Evolutionary conservation across 2,329 filamentous ascomycete species (phyloP).

Genomic region (Alternaria dauci): DNA sequence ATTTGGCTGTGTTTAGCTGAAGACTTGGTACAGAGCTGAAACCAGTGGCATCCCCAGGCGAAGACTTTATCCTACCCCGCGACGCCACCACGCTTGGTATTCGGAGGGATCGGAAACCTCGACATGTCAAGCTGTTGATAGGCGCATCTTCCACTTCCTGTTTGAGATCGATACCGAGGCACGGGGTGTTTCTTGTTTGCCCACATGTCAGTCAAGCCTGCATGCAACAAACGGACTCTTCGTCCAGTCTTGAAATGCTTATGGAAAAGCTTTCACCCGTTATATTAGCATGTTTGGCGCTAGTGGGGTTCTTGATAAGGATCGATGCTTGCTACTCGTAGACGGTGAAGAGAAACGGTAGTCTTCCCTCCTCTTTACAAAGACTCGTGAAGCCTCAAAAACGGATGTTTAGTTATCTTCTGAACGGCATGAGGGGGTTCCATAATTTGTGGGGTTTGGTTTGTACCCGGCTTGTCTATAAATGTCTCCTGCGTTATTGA

Average conservation of each 20-base stretch:
- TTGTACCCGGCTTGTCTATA: neutral
- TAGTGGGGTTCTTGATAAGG: neutral
- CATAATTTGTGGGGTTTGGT: too few species aligned
- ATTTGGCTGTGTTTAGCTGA: conserved; percentile 7
- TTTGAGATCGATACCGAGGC: neutral
- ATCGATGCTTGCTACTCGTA: neutral
- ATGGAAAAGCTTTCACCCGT: neutral
- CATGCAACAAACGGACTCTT: neutral
- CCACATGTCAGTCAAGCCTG: neutral
- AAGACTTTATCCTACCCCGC: conserved; percentile 8
- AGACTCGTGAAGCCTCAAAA: neutral
- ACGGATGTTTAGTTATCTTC: neutral
- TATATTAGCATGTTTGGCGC: neutral
- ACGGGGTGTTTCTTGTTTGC: neutral
- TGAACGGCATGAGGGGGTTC: neutral
- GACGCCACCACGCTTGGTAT: conserved; percentile 12
- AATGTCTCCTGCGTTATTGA: neutral
- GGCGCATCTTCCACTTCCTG: neutral
- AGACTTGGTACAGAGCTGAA: neutral
- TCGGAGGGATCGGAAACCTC: neutral
- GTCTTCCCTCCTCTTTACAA: neutral
- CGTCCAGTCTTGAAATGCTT: neutral
- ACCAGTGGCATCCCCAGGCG: neutral
- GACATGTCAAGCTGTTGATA: conserved; percentile 1
- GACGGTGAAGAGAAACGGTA: neutral